A percentile compares a stretch with the other conserved stretches of the same genome.
phyloP scores from a whole-genome alignment of 2,329 filamentous ascomycete genomes.

The Diaporthe sp. region DNA sequence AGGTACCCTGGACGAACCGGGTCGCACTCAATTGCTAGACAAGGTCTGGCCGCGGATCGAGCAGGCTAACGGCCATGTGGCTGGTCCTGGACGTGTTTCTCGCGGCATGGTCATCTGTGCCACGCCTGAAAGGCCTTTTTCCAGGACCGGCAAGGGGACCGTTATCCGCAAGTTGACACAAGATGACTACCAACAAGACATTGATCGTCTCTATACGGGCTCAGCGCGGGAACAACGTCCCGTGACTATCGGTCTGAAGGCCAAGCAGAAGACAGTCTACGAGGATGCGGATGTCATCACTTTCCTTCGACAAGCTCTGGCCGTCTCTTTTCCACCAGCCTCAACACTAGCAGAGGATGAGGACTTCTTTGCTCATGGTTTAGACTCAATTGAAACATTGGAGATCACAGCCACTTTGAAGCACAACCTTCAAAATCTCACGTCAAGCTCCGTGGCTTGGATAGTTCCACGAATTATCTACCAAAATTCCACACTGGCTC shows the following conservation, averaged over 20 bases:
- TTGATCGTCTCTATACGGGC: constrained; percentile 42
- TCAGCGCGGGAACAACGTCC: background rate
- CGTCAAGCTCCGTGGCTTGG: constrained; percentile 18
- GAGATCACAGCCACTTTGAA: constrained; percentile 38
- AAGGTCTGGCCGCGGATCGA: constrained; percentile 29
- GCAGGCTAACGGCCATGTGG: constrained; percentile 40
- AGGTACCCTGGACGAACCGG: constrained; percentile 23
- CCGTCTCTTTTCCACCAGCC: background rate
- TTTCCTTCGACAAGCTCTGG: constrained; percentile 5
- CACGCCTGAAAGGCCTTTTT: constrained; percentile 43
- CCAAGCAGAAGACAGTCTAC: background rate
- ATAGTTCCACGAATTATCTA: constrained; percentile 17
- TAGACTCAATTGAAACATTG: constrained; percentile 42
- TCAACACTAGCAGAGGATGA: constrained; percentile 35
- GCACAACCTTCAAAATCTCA: constrained; percentile 35
- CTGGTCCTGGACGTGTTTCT: constrained; percentile 44
- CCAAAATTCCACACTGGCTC: background rate
- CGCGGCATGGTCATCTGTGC: constrained; percentile 43
- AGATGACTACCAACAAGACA: constrained; percentile 42
- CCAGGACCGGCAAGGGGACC: constrained; percentile 45
- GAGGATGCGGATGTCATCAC: background rate
- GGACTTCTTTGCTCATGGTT: constrained; percentile 41
- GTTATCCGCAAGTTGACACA: constrained; percentile 45
- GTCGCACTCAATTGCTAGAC: constrained; percentile 34
- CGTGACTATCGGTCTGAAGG: background rate